A percentile compares a stretch with the other conserved stretches of the same genome.
These are phyloP conservation scores for Heterobasidion annosum DNA, from an alignment of 1,284 basidiomycete genomes.

Conservation along the genomic window DNA sequence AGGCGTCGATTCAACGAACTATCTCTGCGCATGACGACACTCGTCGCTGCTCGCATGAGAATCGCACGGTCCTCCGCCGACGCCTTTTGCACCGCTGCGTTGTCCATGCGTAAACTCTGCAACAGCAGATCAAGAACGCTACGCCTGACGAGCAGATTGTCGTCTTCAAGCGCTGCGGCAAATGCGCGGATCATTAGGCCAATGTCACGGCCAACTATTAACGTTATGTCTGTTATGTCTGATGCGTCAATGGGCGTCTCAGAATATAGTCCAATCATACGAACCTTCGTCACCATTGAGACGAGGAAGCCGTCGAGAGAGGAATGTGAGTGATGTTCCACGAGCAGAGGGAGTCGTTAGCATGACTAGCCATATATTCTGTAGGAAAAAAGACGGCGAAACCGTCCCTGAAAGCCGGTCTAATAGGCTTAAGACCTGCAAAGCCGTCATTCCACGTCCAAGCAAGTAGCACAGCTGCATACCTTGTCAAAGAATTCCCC, in stretches of 20 bases:
- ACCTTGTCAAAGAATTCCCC: slow-evolving; percentile 96
- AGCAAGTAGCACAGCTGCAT: slow-evolving; percentile 7
- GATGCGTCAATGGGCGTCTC: slow-evolving; percentile 1
- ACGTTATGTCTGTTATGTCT: slow-evolving; percentile 48
- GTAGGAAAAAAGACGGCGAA: slow-evolving; percentile 84
- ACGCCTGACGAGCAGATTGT: slow-evolving; percentile 81
- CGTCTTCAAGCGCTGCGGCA: slow-evolving; percentile 81
- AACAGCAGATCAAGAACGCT: slow-evolving; percentile 76
- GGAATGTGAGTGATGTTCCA: slow-evolving; percentile 82
- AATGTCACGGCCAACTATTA: slow-evolving; percentile 76
- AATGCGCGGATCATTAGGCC: slow-evolving; percentile 92
- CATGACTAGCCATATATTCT: slow-evolving; percentile 92
- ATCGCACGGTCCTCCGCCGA: slow-evolving; percentile 62
- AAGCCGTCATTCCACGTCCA: background rate
- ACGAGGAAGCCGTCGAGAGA: slow-evolving; percentile 71
- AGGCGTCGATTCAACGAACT: slow-evolving; percentile 88
- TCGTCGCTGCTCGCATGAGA: slow-evolving; percentile 70
- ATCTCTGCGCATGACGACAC: slow-evolving; percentile 87
- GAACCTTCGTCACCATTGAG: slow-evolving; percentile 63
- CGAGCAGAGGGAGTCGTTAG: slow-evolving; percentile 84
- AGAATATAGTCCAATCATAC: slow-evolving; percentile 4
- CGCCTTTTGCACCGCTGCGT: slow-evolving; percentile 56
- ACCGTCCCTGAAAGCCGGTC: slow-evolving; percentile 80
- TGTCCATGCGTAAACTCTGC: slow-evolving; percentile 68
- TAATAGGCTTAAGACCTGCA: slow-evolving; percentile 73